Evolutionary conservation across 768 basidiomycete genomes (phyloP).

Genomic region (Neoboletus magnificus): DNA sequence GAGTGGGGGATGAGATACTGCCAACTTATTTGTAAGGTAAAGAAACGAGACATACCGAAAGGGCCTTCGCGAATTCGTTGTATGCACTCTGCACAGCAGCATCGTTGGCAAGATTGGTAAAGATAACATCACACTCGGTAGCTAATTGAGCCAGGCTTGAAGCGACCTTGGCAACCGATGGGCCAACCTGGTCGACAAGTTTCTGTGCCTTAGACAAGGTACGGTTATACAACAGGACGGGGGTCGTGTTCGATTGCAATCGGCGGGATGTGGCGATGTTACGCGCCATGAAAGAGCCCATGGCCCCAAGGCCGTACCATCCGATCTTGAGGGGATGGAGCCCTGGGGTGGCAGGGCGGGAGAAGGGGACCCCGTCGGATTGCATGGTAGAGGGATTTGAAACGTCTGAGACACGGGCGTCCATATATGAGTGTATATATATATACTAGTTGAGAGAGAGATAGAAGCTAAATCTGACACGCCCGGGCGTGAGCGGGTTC

Average conservation of each 20-base stretch:
- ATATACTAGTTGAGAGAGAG: not conserved
- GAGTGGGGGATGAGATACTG: constrained; percentile 1
- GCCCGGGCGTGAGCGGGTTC: not conserved
- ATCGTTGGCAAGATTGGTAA: constrained; percentile 74
- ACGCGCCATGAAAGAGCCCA: constrained; percentile 74
- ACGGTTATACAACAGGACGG: constrained; percentile 79
- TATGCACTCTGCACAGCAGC: constrained; percentile 65
- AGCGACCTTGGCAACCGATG: constrained; percentile 53
- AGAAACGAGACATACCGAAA: constrained; percentile 43
- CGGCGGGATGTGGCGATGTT: constrained; percentile 65
- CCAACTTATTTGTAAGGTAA: not conserved
- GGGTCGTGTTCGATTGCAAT: constrained; percentile 37
- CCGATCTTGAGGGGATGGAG: constrained; percentile 41
- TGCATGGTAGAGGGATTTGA: constrained; percentile 9
- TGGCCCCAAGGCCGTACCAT: constrained; percentile 51
- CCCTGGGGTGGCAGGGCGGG: constrained; percentile 55
- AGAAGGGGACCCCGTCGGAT: constrained; percentile 43
- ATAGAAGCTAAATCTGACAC: not conserved
- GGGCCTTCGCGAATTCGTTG: constrained; percentile 51
- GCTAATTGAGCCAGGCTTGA: constrained; percentile 57
- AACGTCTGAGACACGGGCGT: constrained; percentile 2
- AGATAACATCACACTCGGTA: constrained; percentile 65
- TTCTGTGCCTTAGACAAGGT: constrained; percentile 56
- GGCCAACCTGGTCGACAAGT: constrained; percentile 54
- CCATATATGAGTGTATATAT: constrained; percentile 1